Percentiles rank a stretch among this genome's conserved stretches.
Evolutionary conservation across 306 rosid species (phyloP).

Genomic region (Prosopis cineraria): DNA sequence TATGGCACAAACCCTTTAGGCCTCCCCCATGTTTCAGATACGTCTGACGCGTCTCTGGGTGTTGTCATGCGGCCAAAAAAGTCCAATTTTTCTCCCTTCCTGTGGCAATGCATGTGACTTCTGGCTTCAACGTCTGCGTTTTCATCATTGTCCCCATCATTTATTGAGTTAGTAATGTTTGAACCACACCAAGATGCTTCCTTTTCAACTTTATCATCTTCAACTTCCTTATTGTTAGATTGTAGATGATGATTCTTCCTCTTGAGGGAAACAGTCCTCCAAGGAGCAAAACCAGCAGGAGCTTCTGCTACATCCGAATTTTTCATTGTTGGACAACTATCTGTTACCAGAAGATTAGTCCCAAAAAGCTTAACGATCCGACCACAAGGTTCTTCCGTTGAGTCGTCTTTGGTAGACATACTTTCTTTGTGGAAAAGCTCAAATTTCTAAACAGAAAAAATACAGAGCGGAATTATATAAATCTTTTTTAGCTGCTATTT

Average conservation of each 20-base stretch:
- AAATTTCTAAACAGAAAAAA: slow-evolving; percentile 45
- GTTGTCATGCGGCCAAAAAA: not conserved
- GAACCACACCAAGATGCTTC: slow-evolving; percentile 12
- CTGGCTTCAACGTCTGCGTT: slow-evolving; percentile 24
- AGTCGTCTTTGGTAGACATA: slow-evolving; percentile 21
- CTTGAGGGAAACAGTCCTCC: not conserved
- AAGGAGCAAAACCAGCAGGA: not conserved
- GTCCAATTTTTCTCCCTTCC: slow-evolving; percentile 29
- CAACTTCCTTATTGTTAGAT: not conserved
- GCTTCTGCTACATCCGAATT: not conserved
- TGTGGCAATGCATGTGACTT: not conserved
- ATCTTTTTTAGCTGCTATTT: not conserved
- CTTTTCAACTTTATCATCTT: not conserved
- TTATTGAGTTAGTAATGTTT: slow-evolving; percentile 3
- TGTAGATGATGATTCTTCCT: not conserved
- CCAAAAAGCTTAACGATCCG: slow-evolving; percentile 83
- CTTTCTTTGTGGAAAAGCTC: slow-evolving; percentile 39
- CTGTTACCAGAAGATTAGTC: slow-evolving; percentile 49
- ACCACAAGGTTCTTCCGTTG: slow-evolving; percentile 39
- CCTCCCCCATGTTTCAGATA: slow-evolving; percentile 39
- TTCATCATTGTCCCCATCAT: not conserved
- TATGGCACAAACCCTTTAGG: slow-evolving; percentile 76
- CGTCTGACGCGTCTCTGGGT: slow-evolving; percentile 27
- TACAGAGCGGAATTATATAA: not conserved
- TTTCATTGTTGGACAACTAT: slow-evolving; percentile 36